Conservation (phyloP, 129 eudicot species). For the Flaveria linearis region DNA sequence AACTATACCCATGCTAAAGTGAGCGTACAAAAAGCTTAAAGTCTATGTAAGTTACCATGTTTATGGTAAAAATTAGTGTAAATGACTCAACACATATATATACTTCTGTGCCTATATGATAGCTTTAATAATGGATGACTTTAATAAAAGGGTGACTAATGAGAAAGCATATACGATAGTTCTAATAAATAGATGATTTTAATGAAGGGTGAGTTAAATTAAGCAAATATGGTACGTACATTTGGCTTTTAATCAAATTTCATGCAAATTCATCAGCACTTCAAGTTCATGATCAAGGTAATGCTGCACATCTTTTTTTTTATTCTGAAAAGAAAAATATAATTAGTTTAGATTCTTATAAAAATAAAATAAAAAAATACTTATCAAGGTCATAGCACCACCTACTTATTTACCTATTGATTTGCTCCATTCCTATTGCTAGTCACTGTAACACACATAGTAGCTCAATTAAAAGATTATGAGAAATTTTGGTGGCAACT, state of each 20-base stretch:
- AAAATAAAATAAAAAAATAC: background rate
- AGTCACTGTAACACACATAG: conserved; percentile 44
- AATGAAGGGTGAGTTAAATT: background rate
- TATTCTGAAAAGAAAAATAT: no score
- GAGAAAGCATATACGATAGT: no score
- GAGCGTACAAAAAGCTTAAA: background rate
- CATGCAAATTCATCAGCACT: no score
- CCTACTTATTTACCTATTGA: conserved; percentile 62
- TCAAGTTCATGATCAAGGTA: no score
- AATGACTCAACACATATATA: background rate
- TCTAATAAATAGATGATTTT: no score
- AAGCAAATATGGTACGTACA: conserved; percentile 51
- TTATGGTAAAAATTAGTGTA: background rate
- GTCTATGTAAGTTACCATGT: background rate
- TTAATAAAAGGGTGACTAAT: no score
- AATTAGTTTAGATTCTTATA: background rate
- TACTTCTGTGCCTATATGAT: background rate
- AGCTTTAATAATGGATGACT: background rate
- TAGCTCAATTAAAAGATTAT: conserved; percentile 1
- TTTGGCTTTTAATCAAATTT: conserved; percentile 57
- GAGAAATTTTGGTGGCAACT: no score
- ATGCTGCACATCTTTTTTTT: no score
- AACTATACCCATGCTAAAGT: no score
- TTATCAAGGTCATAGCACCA: conserved; percentile 20
- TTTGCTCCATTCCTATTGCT: conserved; percentile 78